Base-by-base conservation (phyloP, 805 yeast species). In the Saturnispora kantuleensis region DNA sequence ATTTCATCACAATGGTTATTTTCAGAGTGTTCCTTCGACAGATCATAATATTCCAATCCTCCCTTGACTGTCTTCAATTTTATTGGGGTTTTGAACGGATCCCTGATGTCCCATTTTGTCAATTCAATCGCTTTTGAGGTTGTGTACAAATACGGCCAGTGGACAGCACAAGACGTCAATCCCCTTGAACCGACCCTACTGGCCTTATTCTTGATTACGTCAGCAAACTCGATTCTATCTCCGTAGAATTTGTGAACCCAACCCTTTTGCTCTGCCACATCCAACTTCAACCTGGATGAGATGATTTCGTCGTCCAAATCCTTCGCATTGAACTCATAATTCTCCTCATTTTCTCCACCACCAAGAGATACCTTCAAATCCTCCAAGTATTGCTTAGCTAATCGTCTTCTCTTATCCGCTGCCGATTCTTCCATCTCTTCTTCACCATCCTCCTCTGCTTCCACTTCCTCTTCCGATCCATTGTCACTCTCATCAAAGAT, bases 181-280 rank as follows among this genome's bases (percentile, higher is more conserved):
- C 75, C 71, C 48, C 70, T 73, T 38, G 77, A 73, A 4, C 83
- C 78, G n/a, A 82, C 75, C 56, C 89, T 69, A 4, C 49, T 48
- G 12, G 39, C 21, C 16, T 77, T 74, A 39, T 68, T 60, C 26
- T 56, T 60, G 8, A 36, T 13, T 11, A 68, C 62, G 31, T 66
- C 76, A 44, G 66, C 71, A 8, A 63, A 45, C 9, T 67, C 52
- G 6, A 84, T 48, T 41, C 68, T 65, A 44, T 73, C 78, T 3
- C 77, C 85, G 48, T 79, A 63, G 54, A 71, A 77, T 57, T 83
- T 77, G 63, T 83, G 90, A 12, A 89, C 76, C 52, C 77, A 77
- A 31, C 98, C 97, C 58, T 82, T 82, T 46, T 78, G 78, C 61
- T 88, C 96, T 1, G 95, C 95, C 38, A 86, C 95, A 59, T 93